A percentile compares a stretch with the other conserved stretches of the same genome.
phyloP scores from a whole-genome alignment of 495 filamentous ascomycete species.

The Podospora comata region DNA sequence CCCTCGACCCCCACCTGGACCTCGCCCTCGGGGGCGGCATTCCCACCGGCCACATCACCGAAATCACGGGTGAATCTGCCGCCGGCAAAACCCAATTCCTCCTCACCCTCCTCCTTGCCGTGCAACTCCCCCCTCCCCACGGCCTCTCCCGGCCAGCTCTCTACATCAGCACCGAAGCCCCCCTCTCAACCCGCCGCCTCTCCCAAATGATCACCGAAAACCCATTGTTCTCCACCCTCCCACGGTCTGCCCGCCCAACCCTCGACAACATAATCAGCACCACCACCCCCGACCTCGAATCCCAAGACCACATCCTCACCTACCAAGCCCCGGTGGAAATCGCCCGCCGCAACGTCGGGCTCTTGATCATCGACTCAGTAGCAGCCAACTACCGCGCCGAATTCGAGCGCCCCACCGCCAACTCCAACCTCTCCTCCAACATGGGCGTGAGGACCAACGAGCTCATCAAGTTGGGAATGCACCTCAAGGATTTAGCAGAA shows the following conservation, averaged over 20 bases:
- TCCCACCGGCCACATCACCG: slow-evolving; percentile 75
- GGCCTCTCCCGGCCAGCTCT: slow-evolving; percentile 69
- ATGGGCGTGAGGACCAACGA: slow-evolving; percentile 64
- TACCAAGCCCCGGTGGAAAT: slow-evolving; percentile 91
- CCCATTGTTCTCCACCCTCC: slow-evolving; percentile 53
- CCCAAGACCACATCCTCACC: slow-evolving; percentile 89
- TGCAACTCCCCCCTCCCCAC: slow-evolving; percentile 69
- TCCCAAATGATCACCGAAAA: slow-evolving; percentile 70
- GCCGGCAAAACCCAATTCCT: slow-evolving; percentile 97
- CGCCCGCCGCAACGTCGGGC: slow-evolving; percentile 65
- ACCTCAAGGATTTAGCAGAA: slow-evolving; percentile 70
- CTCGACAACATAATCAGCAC: slow-evolving; percentile 71
- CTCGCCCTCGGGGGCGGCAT: slow-evolving; percentile 78
- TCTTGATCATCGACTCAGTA: slow-evolving; percentile 84
- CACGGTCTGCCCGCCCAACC: slow-evolving; percentile 52
- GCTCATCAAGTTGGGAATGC: slow-evolving; percentile 70
- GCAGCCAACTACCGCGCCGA: slow-evolving; percentile 94
- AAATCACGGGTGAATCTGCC: slow-evolving; percentile 91
- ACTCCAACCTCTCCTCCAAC: slow-evolving; percentile 37
- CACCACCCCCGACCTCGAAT: slow-evolving; percentile 85
- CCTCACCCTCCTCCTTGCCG: slow-evolving; percentile 71
- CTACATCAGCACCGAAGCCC: slow-evolving; percentile 94
- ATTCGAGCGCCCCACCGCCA: slow-evolving; percentile 54
- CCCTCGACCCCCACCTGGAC: slow-evolving; percentile 73
- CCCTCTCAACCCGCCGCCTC: slow-evolving; percentile 76